Conservation (phyloP, 2,329 filamentous ascomycete genomes). For the Epichloe gansuensis region DNA sequence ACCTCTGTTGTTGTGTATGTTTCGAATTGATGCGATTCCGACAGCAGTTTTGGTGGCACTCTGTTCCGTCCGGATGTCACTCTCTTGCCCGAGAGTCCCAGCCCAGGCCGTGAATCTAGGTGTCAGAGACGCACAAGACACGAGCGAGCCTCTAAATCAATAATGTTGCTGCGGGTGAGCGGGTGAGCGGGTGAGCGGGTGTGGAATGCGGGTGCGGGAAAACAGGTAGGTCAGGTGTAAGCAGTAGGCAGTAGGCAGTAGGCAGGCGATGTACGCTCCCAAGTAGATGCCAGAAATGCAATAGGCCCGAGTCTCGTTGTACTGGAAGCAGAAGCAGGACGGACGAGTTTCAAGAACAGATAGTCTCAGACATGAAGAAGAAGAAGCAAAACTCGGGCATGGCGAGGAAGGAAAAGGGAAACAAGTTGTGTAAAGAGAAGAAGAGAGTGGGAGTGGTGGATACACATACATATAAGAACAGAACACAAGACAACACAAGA, state of each 20-base stretch:
- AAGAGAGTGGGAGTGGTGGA: slow-evolving; percentile 19
- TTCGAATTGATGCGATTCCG: background rate
- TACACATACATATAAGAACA: slow-evolving; percentile 24
- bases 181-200: too few species aligned
- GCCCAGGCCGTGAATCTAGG: background rate
- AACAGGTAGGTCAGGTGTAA: too few species aligned
- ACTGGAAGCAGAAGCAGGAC: background rate
- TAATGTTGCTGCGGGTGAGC: background rate
- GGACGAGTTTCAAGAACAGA: background rate
- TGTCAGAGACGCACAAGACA: background rate
- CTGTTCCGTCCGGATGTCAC: background rate
- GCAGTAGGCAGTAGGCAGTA: too few species aligned
- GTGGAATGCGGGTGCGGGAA: too few species aligned
- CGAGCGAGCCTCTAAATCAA: background rate
- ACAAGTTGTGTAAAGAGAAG: slow-evolving; percentile 7
- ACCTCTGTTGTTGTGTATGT: background rate
- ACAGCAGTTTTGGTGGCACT: too few species aligned
- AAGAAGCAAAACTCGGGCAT: background rate
- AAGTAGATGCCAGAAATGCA: too few species aligned
- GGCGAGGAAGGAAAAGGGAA: slow-evolving; percentile 7
- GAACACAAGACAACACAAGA: too few species aligned
- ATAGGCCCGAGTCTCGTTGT: background rate
- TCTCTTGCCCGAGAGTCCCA: background rate
- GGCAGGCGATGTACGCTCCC: too few species aligned
- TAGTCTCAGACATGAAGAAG: background rate